Base-by-base conservation (phyloP, 768 basidiomycete genomes). In the Exsudoporus frostii region DNA sequence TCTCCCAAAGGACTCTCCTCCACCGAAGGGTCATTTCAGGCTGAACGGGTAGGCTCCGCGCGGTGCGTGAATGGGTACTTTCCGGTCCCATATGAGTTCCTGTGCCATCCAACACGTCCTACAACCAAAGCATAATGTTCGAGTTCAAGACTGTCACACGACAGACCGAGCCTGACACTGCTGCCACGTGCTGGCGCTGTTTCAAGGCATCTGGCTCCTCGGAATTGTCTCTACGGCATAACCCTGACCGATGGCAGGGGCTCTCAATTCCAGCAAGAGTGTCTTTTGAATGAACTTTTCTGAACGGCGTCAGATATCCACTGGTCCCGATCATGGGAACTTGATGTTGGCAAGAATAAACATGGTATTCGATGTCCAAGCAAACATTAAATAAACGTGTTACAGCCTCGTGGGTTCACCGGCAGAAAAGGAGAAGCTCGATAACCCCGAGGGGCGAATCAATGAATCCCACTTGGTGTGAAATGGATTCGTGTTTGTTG, bases 1-100 rank as follows among this genome's bases (percentile, higher is more conserved):
- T 73, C 69, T 83, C 86, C 90, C 90, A 93, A n/a, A 93, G 79
- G 36, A 86, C 79, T 62, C 82, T 85, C 67, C 83, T 81, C 88
- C 88, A 92, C 62, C 49, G 58, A 38, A 46, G 32, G 36, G 63
- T 66, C 71, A 68, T 45, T 22, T 27, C 42, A 24, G 33, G 22
- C 7, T 19, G 49, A 40, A 14, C n/a, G 8, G 48, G 39, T 33
- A 20, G 32, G 25, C 20, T 32, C 19, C 32, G 34, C 29, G 36
- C 20, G 30, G 45, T 22, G 30, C 34, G 10, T 13, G 53, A 25
- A 37, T 30, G 36, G 20, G 33, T 15, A 10, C 14, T 37, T 3
- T 51, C 56, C 5, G 27, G 39, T 24, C 32, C 19, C 48, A 58
- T 51, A 20, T 14, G 29, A 9, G 29, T 7, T 20, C n/a, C 44